These are phyloP conservation scores for Suillus cothurnatus DNA, from an alignment of 768 basidiomycete genomes.

Conservation along the genomic window DNA sequence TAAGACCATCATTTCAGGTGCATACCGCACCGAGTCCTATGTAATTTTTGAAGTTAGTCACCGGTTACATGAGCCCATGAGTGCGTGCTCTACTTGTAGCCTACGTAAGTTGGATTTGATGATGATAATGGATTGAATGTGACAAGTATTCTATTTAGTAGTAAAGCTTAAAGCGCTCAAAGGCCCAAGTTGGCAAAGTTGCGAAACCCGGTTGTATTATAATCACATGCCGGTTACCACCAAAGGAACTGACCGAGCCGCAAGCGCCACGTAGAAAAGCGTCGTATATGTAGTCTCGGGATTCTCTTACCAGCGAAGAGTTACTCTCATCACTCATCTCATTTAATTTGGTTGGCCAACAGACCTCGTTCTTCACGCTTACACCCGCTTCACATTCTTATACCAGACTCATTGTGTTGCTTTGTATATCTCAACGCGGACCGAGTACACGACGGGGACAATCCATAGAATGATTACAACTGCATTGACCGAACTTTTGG, in stretches of 20 bases:
- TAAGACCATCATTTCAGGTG: not conserved
- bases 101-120: not conserved
- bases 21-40: not conserved
- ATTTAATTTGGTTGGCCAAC: not conserved
- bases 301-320: not conserved
- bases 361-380: not conserved
- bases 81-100: not conserved
- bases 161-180: no score
- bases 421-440: not conserved
- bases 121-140: not conserved
- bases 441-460: not conserved
- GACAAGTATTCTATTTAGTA: no score
- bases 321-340: not conserved
- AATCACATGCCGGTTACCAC: constrained; percentile 3
- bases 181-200: no score
- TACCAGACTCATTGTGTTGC: not conserved
- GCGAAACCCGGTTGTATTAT: not conserved
- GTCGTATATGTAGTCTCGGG: not conserved
- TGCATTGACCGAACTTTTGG: constrained; percentile 62
- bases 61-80: not conserved
- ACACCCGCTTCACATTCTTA: not conserved
- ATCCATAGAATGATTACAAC: constrained; percentile 45
- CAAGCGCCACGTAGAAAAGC: not conserved
- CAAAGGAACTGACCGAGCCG: not conserved
- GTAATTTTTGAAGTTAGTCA: not conserved